Evolutionary conservation across 768 basidiomycete genomes (phyloP), one percentile per base, ranked within the genome.

Genomic region (Pleurotus ostreatus): DNA sequence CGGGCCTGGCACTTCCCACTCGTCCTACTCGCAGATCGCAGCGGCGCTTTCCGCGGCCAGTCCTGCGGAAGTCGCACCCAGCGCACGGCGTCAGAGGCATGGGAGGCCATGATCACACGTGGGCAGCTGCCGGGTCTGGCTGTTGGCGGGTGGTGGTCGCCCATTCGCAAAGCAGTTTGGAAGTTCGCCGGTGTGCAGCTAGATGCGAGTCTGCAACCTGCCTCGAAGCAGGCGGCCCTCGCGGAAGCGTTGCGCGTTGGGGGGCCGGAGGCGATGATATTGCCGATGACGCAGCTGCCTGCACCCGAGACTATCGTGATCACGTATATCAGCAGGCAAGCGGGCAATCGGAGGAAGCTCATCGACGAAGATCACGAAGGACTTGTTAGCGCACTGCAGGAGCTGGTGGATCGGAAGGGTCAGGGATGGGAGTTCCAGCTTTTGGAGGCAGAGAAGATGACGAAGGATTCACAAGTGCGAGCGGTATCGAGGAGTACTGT

Each of bases 61-160:
- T 65, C 80, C 2, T 89, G 89, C 56, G 87, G 86, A 9, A 71
- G 74, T 23, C 75, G 76, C 58, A 87, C 83, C 4, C 87, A 90
- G 62, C 76, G 92, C 15, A 91, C 82, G 0, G 90, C 89, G 0
- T 80, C 86, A 1, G 83, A 85, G 65, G 85, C 91, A 6, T 75
- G 79, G 70, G 77, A 85, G 46, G 68, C 72, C 57, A 82, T 86
- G 76, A 66, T 64, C 26, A 44, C 25, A 11, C 53, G 56, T 16
- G 49, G 67, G 8, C 66, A 70, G 57, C 64, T 78, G 9, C 63
- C 69, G 26, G 77, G 78, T 0, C 62, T 69, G 4, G 71, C 70
- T 40, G 78, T 75, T 5, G 80, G 79, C 25, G 78, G 77, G 43
- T 94, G 89, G 89, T 94, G 91, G 90, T 84, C 85, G 63, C 82